Evolutionary conservation across 371 early-diverging fungal species (phyloP), one percentile per base, ranked within the genome.

Genomic region (Syncephalastrum monosporum): DNA sequence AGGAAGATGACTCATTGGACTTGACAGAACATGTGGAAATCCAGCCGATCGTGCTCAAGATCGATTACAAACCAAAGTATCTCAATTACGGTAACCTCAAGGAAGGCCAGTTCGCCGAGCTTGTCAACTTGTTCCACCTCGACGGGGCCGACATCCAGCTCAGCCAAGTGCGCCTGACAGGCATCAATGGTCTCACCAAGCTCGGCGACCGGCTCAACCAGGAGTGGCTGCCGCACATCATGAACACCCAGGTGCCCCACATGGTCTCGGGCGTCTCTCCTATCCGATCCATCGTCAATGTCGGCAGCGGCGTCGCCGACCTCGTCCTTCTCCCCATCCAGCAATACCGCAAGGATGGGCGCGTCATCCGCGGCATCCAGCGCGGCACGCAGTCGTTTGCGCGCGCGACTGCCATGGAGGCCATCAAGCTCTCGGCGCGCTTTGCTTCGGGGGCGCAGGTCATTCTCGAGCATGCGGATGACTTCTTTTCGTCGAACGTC

Each of bases 61-160:
- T 98, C 46, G 99, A 98, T 71, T 98, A 97, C 77, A 97, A 98
- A 68, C 96, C 98, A 15, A 94, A 96, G 62, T 87, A 89, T 19
- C 79, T 96, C 42, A 93, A 93, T 58, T 86, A 86, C 46, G 73
- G 74, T 15, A 85, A 81, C 47, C 59, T 93, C 17, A 79, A 84
- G 61, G 86, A 86, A 55, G 88, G 93, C 17, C 85, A 93, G 71
- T 58, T 91, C 17, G 76, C 89, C 2, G 97, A 98, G 69, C 79
- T 98, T 24, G 77, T 97, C 57, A 98, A 98, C 60, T 82, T 98
- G 25, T 90, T 97, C 72, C 92, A 86, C 33, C 69, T 98, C 48
- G 96, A 97, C 52, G 94, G 90, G 4, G 95, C 96, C 3, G 89
- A 91, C 53, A 85, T 98, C 84, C 82, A 83, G 0, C 67, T 98